Conservation (phyloP, 768 basidiomycete species). For the Phlebiopsis flavidoalba region DNA sequence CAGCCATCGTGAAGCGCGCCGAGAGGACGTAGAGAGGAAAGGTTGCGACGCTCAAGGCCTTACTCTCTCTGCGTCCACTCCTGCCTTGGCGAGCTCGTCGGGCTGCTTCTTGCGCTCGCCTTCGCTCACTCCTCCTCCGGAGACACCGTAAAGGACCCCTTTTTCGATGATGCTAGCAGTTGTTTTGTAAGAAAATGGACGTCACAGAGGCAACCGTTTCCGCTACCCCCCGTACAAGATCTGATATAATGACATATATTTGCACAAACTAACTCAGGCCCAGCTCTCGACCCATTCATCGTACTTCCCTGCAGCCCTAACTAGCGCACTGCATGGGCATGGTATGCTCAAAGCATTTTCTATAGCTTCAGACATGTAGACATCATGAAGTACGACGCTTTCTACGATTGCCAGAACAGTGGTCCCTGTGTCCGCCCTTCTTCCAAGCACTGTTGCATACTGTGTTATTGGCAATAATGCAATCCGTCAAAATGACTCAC, state of each 20-base stretch:
- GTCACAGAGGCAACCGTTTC: neutral
- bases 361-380: too few species aligned
- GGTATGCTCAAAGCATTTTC: too few species aligned
- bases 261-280: too few species aligned
- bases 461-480: neutral
- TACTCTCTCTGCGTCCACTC: neutral
- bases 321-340: too few species aligned
- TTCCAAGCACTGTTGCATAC: neutral
- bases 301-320: too few species aligned
- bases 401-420: neutral
- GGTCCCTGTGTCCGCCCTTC: neutral
- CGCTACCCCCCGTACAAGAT: neutral
- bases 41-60: neutral
- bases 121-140: neutral
- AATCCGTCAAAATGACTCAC: neutral
- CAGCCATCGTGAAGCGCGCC: neutral
- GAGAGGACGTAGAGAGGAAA: neutral
- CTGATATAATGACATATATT: neutral
- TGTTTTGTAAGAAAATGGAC: neutral
- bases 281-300: too few species aligned
- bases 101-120: neutral
- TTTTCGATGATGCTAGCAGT: neutral
- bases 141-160: neutral
- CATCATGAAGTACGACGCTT: too few species aligned
- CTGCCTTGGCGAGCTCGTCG: neutral